These are phyloP conservation scores for Claviceps paspali DNA, from an alignment of 2,329 filamentous ascomycete genomes.

Conservation along the genomic window DNA sequence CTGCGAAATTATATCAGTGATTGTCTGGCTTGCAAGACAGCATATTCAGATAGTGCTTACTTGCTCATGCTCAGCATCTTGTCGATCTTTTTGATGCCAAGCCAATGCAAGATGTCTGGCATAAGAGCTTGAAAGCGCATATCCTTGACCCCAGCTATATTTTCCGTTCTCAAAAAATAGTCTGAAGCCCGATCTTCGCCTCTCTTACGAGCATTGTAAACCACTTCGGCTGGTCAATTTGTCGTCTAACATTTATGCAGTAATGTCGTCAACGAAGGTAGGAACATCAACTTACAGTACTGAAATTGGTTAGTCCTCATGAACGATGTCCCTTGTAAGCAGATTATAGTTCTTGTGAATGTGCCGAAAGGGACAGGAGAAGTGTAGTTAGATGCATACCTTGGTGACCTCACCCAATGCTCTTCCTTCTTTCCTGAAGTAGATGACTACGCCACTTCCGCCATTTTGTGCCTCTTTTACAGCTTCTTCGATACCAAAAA, in stretches of 20 bases:
- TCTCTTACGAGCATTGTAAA: constrained; percentile 69
- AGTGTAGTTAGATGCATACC: constrained; percentile 43
- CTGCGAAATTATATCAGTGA: constrained; percentile 23
- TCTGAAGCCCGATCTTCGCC: constrained; percentile 69
- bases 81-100: constrained; percentile 97
- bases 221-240: constrained; percentile 23
- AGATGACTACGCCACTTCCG: constrained; percentile 89
- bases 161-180: constrained; percentile 96
- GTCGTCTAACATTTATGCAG: constrained; percentile 7
- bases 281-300: constrained; percentile 27
- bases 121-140: constrained; percentile 98
- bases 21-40: too few relatives aligned
- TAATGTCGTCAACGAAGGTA: background rate
- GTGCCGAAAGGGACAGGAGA: background rate
- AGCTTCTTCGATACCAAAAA: constrained; percentile 93
- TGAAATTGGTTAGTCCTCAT: constrained; percentile 10
- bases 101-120: constrained; percentile 95
- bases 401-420: constrained; percentile 93
- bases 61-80: constrained; percentile 98
- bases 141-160: constrained; percentile 89
- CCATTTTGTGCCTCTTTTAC: constrained; percentile 94
- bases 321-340: too few relatives aligned
- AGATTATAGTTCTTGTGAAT: too few relatives aligned
- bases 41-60: constrained; percentile 28
- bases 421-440: constrained; percentile 94